Base-by-base conservation (phyloP, 495 filamentous ascomycete species). In the Penicillium canescens region DNA sequence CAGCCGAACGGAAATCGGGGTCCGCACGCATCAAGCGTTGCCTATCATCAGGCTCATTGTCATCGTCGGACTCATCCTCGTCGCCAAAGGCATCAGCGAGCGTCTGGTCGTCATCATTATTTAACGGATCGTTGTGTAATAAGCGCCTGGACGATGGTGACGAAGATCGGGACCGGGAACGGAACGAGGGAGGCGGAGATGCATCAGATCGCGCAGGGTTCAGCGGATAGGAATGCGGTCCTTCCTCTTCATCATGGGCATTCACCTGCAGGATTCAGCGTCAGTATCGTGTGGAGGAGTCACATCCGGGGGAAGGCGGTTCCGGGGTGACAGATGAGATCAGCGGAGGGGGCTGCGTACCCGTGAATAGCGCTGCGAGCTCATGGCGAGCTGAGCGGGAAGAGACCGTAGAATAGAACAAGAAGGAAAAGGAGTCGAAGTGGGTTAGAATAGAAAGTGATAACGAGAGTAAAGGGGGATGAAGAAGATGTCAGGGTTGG, bases 141-240 rank as follows among this genome's bases (percentile, higher is more conserved):
- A 82, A 70, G 40, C 81, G 77, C 61, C 79, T 78, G 37, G 80
- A 77, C 46, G 83, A 79, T 31, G 83, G 82, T 6, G 92, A 96
- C 2, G 90, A 89, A 1, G 85, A 84, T 49, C 89, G 83, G 37
- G 85, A 84, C 50, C 89, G 82, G 38, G 92, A 97, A 62, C 82
- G 90, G 69, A 97, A 98, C 9, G 95, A 97, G 18, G 95, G 94
- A 16, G 95, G 92, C 39, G 94, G 92, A 50, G 95, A 98, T 63
- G 78, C 89, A 42, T 75, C 64, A 18, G 67, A 57, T 52, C 62
- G 69, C 43, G 66, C 59, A 46, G 77, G 69, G 48, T 72, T 70
- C 46, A 68, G 60, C 49, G 62, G 70, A 50, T 70, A 74, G 36
- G 72, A 68, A 26, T 78, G 73, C 28, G 70, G 61, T 42, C 74